phyloP scores from a whole-genome alignment of 352 stramenopile genomes.

The Thalassiosira sp. region DNA sequence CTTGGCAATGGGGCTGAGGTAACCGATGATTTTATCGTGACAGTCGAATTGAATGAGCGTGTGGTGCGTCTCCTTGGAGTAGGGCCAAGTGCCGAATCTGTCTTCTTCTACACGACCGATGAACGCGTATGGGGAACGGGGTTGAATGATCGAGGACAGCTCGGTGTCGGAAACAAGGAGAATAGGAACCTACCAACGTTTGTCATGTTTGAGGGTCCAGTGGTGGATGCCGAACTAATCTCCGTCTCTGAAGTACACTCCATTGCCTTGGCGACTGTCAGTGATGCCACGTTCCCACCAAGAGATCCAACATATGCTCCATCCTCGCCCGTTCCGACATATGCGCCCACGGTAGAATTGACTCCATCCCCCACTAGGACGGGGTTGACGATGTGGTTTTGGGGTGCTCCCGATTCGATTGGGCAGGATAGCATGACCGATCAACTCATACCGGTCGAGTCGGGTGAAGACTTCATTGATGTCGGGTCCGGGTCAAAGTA shows the following conservation, averaged over 20 bases:
- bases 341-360: background rate
- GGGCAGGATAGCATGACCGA: background rate
- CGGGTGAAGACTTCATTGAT: slow-evolving; percentile 10
- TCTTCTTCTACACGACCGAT: slow-evolving; percentile 34
- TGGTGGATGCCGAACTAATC: slow-evolving; percentile 3
- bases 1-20: slow-evolving; percentile 15
- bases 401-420: slow-evolving; percentile 19
- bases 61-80: slow-evolving; percentile 9
- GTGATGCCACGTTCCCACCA: slow-evolving; percentile 9
- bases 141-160: slow-evolving; percentile 44
- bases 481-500: slow-evolving; percentile 7
- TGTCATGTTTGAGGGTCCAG: slow-evolving; percentile 31
- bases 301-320: background rate
- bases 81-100: slow-evolving; percentile 5
- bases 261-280: slow-evolving; percentile 15
- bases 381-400: slow-evolving; percentile 5
- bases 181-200: slow-evolving; percentile 22
- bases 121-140: slow-evolving; percentile 36
- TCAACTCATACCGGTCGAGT: slow-evolving; percentile 1
- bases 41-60: background rate
- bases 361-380: background rate
- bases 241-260: slow-evolving; percentile 23
- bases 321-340: background rate
- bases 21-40: background rate
- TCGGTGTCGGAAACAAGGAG: slow-evolving; percentile 44